Evolutionary conservation across 2,329 filamentous ascomycete genomes (phyloP).

Genomic region (Coniochaeta hoffmannii): DNA sequence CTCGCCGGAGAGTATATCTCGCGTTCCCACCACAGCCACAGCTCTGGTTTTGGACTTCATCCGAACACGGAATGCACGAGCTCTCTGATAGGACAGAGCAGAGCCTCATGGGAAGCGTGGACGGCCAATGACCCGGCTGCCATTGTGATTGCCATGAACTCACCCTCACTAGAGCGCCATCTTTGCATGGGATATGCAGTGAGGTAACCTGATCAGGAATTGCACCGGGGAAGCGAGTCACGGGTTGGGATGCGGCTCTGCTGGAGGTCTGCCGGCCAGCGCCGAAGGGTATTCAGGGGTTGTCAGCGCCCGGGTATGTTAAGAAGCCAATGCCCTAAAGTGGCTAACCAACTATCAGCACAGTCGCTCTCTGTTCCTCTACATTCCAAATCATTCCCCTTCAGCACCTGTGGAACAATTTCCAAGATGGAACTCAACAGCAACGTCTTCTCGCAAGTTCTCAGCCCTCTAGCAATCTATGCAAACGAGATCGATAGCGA

Average conservation of each 20-base stretch:
- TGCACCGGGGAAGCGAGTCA: neutral
- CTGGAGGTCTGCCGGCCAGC: neutral
- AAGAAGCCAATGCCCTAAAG: neutral
- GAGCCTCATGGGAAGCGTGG: neutral
- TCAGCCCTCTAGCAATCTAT: constrained; percentile 11
- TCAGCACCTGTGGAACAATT: neutral
- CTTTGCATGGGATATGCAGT: neutral
- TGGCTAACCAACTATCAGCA: neutral
- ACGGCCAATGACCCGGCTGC: neutral
- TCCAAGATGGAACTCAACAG: constrained; percentile 14
- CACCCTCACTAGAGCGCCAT: neutral
- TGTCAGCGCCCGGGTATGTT: neutral
- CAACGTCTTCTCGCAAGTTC: constrained; percentile 10
- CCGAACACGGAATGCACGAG: too few species aligned
- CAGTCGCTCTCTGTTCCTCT: neutral
- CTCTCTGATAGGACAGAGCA: neutral
- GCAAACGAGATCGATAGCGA: neutral
- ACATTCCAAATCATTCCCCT: neutral
- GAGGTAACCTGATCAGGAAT: neutral
- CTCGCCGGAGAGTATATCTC: too few species aligned
- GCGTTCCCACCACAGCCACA: too few species aligned
- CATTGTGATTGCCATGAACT: too few species aligned
- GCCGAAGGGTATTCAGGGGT: neutral
- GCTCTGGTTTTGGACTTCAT: too few species aligned
- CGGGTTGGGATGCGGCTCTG: neutral